Base-by-base conservation (phyloP, 495 filamentous ascomycete genomes). In the Mycothermus thermophilus region DNA sequence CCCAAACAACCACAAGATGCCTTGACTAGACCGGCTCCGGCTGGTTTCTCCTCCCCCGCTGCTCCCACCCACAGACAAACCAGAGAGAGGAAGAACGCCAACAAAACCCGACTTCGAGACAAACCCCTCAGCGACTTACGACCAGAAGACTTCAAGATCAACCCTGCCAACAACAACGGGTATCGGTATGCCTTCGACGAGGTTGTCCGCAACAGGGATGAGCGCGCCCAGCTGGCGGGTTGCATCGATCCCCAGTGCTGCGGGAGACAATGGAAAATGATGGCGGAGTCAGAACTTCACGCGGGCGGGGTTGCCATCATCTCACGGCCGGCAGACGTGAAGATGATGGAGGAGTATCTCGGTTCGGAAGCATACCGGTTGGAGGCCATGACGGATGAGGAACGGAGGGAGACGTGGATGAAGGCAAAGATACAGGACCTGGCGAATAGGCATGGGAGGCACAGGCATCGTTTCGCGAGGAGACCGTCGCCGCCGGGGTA, bases 211-310 rank as follows among this genome's bases (percentile, higher is more conserved):
- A 73, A 66, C 22, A 77, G 66, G 44, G 69, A 79, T 12, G 73
- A 77, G 15, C 78, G 84, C n/a, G 74, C 75, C 38, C 80, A 77
- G 44, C 60, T 93, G 6, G 62, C 68, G n/a, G 83, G 83, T 3
- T 97, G 90, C 52, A 79, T 74, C 4, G 70, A 77, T 23, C 63
- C 74, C 1, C 64, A 70, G 16, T 94, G 86, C 58, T 93, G 86
- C 49, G 85, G 86, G 27, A 67, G 64, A 22, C 63, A 67, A 12
- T 85, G 88, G 46, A 66, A 71, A n/a, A 64, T 64, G 10, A 66
- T 85, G 50, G 79, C 64, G 41, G 66, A 63, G 37, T 66, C 59
- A 29, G 52, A 56, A 21, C 59, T 64, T 13, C 39, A 42, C 30
- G 42, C 47, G 10, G 51, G 42, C 15, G 54, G 52, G 20, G 27